Conservation (phyloP, 306 rosid genomes). For the Sicyos edulis region DNA sequence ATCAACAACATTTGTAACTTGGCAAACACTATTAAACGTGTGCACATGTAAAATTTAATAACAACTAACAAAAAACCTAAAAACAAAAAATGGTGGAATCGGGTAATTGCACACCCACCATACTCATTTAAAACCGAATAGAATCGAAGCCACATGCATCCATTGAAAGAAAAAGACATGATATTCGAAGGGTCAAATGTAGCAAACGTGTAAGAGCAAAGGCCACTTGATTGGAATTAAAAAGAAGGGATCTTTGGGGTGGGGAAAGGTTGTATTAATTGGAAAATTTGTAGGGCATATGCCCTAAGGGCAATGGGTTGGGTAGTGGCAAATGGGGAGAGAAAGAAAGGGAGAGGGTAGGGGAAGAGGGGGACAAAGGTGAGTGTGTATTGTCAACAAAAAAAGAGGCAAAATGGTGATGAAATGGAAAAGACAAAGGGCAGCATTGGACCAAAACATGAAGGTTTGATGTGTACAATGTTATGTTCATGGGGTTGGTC, state of each 20-base stretch:
- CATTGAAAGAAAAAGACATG: too few relatives aligned
- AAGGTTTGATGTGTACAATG: slow-evolving; percentile 14
- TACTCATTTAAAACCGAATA: background rate
- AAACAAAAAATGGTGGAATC: too few relatives aligned
- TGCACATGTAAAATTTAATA: too few relatives aligned
- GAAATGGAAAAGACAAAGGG: slow-evolving; percentile 13
- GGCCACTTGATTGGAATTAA: too few relatives aligned
- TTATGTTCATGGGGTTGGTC: background rate
- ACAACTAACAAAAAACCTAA: too few relatives aligned
- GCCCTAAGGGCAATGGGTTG: background rate
- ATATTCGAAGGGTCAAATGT: too few relatives aligned
- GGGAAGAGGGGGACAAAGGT: background rate
- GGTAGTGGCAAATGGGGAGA: background rate
- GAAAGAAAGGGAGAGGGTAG: background rate
- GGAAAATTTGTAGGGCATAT: slow-evolving; percentile 5
- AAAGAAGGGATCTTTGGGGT: background rate
- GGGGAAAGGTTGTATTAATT: background rate
- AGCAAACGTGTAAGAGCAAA: too few relatives aligned
- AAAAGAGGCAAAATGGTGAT: slow-evolving; percentile 18
- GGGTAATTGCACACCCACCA: too few relatives aligned
- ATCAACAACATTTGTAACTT: too few relatives aligned
- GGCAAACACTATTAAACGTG: too few relatives aligned
- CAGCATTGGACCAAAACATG: slow-evolving; percentile 16
- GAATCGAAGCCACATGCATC: background rate
- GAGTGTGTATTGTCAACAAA: slow-evolving; percentile 14